Evolutionary conservation across 176 grass and related monocot species (phyloP).

Genomic region (Elaeis guineensis): DNA sequence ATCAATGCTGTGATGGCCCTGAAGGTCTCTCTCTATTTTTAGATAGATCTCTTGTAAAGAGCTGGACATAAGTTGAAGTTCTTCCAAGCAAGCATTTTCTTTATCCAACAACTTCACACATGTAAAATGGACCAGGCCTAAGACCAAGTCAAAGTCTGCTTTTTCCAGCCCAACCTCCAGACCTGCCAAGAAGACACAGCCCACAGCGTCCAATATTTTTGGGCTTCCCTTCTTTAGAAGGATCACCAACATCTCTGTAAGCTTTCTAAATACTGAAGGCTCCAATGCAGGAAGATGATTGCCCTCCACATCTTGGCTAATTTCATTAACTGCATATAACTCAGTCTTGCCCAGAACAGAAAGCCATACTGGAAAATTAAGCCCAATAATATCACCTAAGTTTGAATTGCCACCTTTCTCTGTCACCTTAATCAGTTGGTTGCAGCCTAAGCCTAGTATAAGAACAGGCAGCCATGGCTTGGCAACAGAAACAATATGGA

Average conservation of each 20-base stretch:
- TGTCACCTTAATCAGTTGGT: slow-evolving; percentile 24
- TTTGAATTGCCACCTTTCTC: slow-evolving; percentile 26
- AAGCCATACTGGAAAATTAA: slow-evolving; percentile 62
- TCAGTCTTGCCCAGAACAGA: slow-evolving; percentile 45
- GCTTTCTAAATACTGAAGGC: slow-evolving; percentile 32
- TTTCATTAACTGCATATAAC: slow-evolving; percentile 29
- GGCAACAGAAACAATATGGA: slow-evolving; percentile 34
- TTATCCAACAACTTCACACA: slow-evolving; percentile 53
- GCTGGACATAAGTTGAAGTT: slow-evolving; percentile 33
- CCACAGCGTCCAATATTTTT: slow-evolving; percentile 51
- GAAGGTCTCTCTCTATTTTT: slow-evolving; percentile 30
- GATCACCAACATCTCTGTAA: slow-evolving; percentile 44
- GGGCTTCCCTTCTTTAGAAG: slow-evolving; percentile 73
- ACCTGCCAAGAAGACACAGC: slow-evolving; percentile 36
- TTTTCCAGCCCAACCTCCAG: slow-evolving; percentile 28
- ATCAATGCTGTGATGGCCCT: slow-evolving; percentile 23
- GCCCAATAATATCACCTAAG: slow-evolving; percentile 13
- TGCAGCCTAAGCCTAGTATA: slow-evolving; percentile 60
- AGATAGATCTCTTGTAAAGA: slow-evolving; percentile 41
- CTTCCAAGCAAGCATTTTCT: slow-evolving; percentile 9
- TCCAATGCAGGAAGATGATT: slow-evolving; percentile 6
- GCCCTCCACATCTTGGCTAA: slow-evolving; percentile 27
- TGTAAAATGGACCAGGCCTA: slow-evolving; percentile 53
- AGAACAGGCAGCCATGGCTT: slow-evolving; percentile 79
- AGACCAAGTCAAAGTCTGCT: slow-evolving; percentile 31